phyloP scores from a whole-genome alignment of 2,329 filamentous ascomycete genomes.

The Diaporthe velutina region DNA sequence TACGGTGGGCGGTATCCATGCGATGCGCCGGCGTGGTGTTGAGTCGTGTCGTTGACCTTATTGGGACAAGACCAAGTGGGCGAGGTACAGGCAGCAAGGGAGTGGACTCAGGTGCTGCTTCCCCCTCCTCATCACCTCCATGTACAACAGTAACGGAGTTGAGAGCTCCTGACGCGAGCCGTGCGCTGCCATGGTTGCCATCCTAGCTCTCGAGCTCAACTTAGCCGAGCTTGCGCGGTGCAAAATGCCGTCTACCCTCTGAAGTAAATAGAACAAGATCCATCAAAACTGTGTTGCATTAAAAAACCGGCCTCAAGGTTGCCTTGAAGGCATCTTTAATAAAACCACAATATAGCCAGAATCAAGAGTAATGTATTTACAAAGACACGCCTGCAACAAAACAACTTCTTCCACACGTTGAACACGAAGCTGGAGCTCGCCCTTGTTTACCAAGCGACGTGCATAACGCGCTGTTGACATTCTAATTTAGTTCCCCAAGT shows the following conservation, averaged over 20 bases:
- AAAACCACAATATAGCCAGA: neutral
- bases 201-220: slow-evolving; percentile 5
- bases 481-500: neutral
- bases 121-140: neutral
- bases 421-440: neutral
- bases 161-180: neutral
- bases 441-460: neutral
- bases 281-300: too few species aligned
- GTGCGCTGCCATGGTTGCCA: neutral
- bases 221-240: neutral
- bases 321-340: too few species aligned
- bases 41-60: slow-evolving; percentile 3
- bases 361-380: too few species aligned
- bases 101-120: neutral
- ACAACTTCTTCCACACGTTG: neutral
- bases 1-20: neutral
- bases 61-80: slow-evolving; percentile 2
- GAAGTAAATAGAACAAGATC: neutral
- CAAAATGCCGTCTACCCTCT: neutral
- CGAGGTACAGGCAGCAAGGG: neutral
- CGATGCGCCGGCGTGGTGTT: neutral
- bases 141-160: neutral
- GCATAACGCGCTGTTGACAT: neutral
- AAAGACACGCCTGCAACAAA: neutral
- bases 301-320: too few species aligned